Evolutionary conservation across 768 basidiomycete species (phyloP), one percentile per base, ranked within the genome.

Genomic region (Pleurotus ostreatus): DNA sequence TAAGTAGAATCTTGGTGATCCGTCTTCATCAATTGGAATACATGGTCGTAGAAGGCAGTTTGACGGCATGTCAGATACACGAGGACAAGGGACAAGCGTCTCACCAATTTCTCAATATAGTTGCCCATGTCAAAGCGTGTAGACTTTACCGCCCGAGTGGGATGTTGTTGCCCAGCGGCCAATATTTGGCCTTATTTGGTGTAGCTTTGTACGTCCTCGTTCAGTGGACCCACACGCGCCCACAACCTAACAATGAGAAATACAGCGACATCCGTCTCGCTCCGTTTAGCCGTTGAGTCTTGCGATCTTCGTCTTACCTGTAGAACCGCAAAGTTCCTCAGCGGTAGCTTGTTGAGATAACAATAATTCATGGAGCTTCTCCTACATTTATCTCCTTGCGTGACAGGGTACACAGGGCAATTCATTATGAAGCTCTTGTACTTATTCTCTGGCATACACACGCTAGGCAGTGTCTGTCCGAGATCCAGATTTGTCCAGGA

Each of bases 161-260:
- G 49, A 34, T 37, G 18, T 20, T 47, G n/a, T 20, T 7, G 20
- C 20, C 15, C 26, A 12, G 48, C 22, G 48, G 48, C 30, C 30
- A 9, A 2, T 34, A 20, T n/a, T 53, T 53, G 15, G n/a, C 23
- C n/a, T 41, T 53, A 8, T 34, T 41, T 53, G 16, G 18, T 41
- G 15, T 15, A 47, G 39, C 39, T 23, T 53, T n/a, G 38, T 53
- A 53, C 51, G 37, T 53, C 51, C 51, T 53, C 39, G 51, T 53
- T 53, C 51, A 41, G 13, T 53, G 51, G 51, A 53, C 51, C 51
- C 51, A 53, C 51, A 53, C 13, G 38, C 37, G 25, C 51, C 51
- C 51, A 53, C 51, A 47, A 47, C 46, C 15, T 13, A 18, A 5
- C 16, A 47, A 16, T 22, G 4, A 12, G 5, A 7, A 7, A 46